Base-by-base conservation (phyloP, 2,329 filamentous ascomycete species). In the Pseudogymnoascus pannorum region DNA sequence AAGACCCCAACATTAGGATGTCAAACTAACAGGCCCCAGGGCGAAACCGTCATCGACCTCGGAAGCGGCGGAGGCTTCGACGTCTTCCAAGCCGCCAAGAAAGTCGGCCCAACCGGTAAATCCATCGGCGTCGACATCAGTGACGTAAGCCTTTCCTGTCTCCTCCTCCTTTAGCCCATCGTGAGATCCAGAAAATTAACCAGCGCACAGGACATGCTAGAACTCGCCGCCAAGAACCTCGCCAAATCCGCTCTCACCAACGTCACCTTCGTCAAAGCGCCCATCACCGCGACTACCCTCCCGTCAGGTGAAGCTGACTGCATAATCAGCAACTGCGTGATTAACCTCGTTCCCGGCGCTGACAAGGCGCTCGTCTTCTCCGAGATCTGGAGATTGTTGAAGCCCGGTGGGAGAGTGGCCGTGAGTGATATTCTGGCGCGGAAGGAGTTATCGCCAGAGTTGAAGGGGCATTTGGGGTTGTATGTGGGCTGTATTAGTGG, bases 321-420 rank as follows among this genome's bases (percentile, higher is more conserved):
- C 66, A 78, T 87, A 61, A 84, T 87, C 64, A 82, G 79, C 64
- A 88, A 87, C 71, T 88, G 84, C 63, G 83, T 85, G 24, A 72
- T 87, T 63, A 86, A 86, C 65, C 79, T 86, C 0, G 79, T 86
- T 1, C 82, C 81, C 0, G 68, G 72, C 7, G 61, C 64, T 0
- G 80, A 86, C 8, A 86, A 85, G 67, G 75, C 73, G 5, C 63
- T 73, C 0, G 82, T 79, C 0, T 87, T 87, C 64, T 66, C 71
- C 0, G 84, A 87, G 69, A 85, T 87, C 67, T 75, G 75, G 61
- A 78, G 85, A 1, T 64, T 87, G 0, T 74, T 87, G 1, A 83
- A 80, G 65, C 76, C 79, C 0, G 79, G 81, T 3, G 85, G 85
- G 0, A 72, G 84, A 5, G 72, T 87, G 8, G 84, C 83, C 0